phyloP scores from a whole-genome alignment of 2,329 filamentous ascomycete species.

The Nothophaeocryptopus gaeumannii region DNA sequence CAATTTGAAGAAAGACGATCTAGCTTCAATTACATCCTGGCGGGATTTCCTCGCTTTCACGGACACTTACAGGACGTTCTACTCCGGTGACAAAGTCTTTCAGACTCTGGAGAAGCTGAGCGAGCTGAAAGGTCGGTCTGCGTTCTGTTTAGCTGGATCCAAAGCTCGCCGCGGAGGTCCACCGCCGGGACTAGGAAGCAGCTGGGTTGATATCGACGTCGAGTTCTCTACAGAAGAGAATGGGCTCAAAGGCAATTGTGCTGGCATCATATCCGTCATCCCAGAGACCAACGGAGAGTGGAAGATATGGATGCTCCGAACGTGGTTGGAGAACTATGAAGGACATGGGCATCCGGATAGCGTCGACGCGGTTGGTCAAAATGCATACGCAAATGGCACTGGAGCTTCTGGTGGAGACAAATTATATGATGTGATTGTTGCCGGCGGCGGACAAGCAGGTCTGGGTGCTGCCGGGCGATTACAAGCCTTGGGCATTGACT shows the following conservation, averaged over 20 bases:
- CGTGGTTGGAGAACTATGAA: conserved; percentile 38
- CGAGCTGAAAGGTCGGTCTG: conserved; percentile 34
- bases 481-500: conserved; percentile 42
- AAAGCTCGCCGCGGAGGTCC: conserved; percentile 29
- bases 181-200: conserved; percentile 16
- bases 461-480: conserved; percentile 45
- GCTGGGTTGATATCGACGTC: conserved; percentile 29
- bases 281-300: conserved; percentile 34
- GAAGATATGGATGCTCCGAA: conserved; percentile 42
- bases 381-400: background rate
- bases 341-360: conserved; percentile 34
- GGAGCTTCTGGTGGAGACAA: background rate
- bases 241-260: conserved; percentile 26
- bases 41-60: conserved; percentile 57
- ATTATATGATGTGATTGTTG: conserved; percentile 33
- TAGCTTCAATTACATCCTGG: conserved; percentile 40
- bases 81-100: conserved; percentile 44
- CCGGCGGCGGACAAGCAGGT: conserved; percentile 47
- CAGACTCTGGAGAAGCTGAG: conserved; percentile 36
- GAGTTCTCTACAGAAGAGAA: conserved; percentile 32
- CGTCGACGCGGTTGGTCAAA: conserved; percentile 24
- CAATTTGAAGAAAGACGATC: conserved; percentile 12
- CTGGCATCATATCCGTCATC: conserved; percentile 36
- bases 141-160: conserved; percentile 16
- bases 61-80: conserved; percentile 57